Conservation (phyloP, 2,329 filamentous ascomycete genomes). For the Alternaria sp. region DNA sequence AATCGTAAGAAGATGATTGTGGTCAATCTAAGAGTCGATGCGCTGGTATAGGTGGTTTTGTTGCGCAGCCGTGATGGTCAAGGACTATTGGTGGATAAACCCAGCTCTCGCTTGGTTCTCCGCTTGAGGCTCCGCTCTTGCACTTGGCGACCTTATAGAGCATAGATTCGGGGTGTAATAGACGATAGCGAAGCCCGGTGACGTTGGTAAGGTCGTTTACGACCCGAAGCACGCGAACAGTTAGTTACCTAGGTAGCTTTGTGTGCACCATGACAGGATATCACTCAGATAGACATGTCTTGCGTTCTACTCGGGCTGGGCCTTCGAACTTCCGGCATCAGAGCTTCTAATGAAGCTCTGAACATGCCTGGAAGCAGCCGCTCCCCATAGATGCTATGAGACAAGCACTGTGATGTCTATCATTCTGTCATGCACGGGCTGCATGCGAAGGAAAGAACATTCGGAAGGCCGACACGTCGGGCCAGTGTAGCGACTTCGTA, state of each 20-base stretch:
- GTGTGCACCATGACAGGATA: background rate
- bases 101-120: background rate
- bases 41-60: slow-evolving; percentile 4
- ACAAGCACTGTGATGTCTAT: background rate
- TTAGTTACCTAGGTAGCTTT: background rate
- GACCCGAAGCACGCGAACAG: background rate
- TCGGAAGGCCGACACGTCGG: background rate
- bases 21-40: background rate
- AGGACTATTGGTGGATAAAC: slow-evolving; percentile 19
- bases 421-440: background rate
- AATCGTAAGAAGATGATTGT: background rate
- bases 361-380: background rate
- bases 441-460: background rate
- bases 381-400: background rate
- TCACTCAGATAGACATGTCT: background rate
- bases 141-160: slow-evolving; percentile 5
- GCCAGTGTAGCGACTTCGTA: background rate
- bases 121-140: slow-evolving; percentile 12
- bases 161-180: slow-evolving; percentile 9
- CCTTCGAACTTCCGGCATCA: background rate
- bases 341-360: background rate
- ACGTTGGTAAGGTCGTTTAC: background rate
- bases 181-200: background rate
- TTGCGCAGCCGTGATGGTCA: background rate
- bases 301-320: background rate